A percentile compares a stretch with the other conserved stretches of the same genome.
These are phyloP conservation scores for Glycine latifolia DNA, from an alignment of 306 rosid genomes.

Conservation along the genomic window DNA sequence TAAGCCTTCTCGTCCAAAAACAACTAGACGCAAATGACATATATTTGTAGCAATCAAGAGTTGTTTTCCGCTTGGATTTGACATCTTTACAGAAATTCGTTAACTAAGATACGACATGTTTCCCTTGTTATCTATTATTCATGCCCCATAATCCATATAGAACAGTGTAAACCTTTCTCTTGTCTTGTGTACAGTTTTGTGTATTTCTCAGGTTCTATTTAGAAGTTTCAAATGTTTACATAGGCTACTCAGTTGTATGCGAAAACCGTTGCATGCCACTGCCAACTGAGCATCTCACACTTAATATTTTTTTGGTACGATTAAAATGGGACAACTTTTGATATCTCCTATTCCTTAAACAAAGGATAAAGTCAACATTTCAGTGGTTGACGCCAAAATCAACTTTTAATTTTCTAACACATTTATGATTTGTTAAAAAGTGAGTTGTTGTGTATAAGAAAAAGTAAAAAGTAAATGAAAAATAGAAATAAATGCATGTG, in stretches of 20 bases:
- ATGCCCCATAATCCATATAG: conserved; percentile 4
- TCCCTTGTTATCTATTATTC: not conserved
- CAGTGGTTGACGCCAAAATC: not conserved
- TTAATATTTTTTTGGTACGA: too few species aligned
- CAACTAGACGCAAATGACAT: conserved; percentile 44
- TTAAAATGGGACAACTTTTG: not conserved
- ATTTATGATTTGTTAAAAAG: not conserved
- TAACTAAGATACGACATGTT: not conserved
- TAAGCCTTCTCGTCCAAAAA: conserved; percentile 57
- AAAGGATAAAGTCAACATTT: not conserved
- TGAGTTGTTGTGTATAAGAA: too few species aligned
- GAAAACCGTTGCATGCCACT: conserved; percentile 1
- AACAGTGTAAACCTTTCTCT: conserved; percentile 26
- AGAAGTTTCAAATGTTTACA: not conserved
- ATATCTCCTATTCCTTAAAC: not conserved
- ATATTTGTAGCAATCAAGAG: conserved; percentile 23
- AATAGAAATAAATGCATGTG: too few species aligned
- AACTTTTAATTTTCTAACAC: not conserved
- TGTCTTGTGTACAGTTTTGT: not conserved
- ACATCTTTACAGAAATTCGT: conserved; percentile 12
- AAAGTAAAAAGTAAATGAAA: too few species aligned
- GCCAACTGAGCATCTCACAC: not conserved
- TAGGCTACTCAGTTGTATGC: not conserved
- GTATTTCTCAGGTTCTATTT: not conserved
- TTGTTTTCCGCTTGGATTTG: conserved; percentile 4